Evolutionary conservation across 345 rosid species (phyloP).

Genomic region (Erysimum cheiranthoides): DNA sequence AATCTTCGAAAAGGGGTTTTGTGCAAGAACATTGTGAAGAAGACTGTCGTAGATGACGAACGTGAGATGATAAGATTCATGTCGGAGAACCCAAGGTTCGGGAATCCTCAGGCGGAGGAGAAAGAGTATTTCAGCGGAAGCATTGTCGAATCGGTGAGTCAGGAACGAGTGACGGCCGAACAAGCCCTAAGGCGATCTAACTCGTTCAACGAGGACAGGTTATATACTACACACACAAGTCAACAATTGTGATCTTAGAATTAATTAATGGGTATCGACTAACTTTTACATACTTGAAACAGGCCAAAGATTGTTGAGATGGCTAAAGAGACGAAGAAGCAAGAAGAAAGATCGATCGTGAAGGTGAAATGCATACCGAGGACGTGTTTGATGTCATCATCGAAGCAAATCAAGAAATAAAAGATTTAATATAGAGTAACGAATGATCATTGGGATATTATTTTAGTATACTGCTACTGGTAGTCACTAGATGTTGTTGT

Average conservation of each 20-base stretch:
- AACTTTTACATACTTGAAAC: slow-evolving; percentile 10
- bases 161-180: slow-evolving; percentile 49
- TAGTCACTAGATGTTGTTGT: slow-evolving; percentile 2
- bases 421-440: neutral
- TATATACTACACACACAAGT: slow-evolving; percentile 11
- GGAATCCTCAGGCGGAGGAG: slow-evolving; percentile 75
- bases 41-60: slow-evolving; percentile 55
- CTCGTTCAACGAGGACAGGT: slow-evolving; percentile 82
- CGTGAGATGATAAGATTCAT: slow-evolving; percentile 63
- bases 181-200: slow-evolving; percentile 71
- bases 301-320: slow-evolving; percentile 48
- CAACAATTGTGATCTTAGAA: neutral
- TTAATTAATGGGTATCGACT: neutral
- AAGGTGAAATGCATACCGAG: slow-evolving; percentile 77
- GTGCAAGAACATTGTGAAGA: slow-evolving; percentile 50
- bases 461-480: neutral
- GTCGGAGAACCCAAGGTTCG: slow-evolving; percentile 97
- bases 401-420: slow-evolving; percentile 52
- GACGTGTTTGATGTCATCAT: slow-evolving; percentile 47
- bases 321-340: slow-evolving; percentile 34
- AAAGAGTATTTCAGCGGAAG: slow-evolving; percentile 94
- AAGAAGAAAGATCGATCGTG: slow-evolving; percentile 50
- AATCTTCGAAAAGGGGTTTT: slow-evolving; percentile 60
- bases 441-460: neutral
- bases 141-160: slow-evolving; percentile 68